Evolutionary conservation across 768 basidiomycete genomes (phyloP).

Genomic region (Ephemerocybe angulata): DNA sequence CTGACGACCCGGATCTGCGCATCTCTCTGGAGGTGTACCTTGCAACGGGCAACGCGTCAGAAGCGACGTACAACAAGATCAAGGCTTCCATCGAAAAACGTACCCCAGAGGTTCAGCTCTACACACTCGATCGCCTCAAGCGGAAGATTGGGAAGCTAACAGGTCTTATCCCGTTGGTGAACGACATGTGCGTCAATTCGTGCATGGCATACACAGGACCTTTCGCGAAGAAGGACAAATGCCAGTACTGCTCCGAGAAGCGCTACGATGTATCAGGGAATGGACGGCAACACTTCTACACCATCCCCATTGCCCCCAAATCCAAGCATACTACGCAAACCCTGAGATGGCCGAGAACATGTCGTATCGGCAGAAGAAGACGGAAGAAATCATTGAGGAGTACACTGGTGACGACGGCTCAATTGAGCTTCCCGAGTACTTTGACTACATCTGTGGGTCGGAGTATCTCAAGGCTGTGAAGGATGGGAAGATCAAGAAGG

Average conservation of each 20-base stretch:
- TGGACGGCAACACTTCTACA: slow-evolving; percentile 27
- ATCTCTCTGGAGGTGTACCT: slow-evolving; percentile 12
- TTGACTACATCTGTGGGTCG: slow-evolving; percentile 25
- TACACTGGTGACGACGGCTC: slow-evolving; percentile 1
- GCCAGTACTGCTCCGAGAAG: slow-evolving; percentile 21
- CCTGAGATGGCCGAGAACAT: slow-evolving; percentile 24
- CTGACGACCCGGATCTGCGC: slow-evolving; percentile 8
- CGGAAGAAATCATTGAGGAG: slow-evolving; percentile 17
- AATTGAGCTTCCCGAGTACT: neutral
- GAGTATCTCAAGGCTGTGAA: slow-evolving; percentile 21
- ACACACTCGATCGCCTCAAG: slow-evolving; percentile 27
- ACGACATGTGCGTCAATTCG: slow-evolving; percentile 41
- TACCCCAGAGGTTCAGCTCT: slow-evolving; percentile 11
- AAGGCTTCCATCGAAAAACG: neutral
- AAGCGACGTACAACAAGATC: neutral
- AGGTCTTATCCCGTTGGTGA: slow-evolving; percentile 29
- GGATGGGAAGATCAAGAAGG: slow-evolving; percentile 19
- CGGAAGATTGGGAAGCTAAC: slow-evolving; percentile 22
- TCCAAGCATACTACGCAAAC: slow-evolving; percentile 33
- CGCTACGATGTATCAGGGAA: slow-evolving; percentile 15
- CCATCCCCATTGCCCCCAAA: slow-evolving; percentile 38
- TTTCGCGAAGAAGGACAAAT: slow-evolving; percentile 17
- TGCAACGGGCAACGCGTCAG: slow-evolving; percentile 1
- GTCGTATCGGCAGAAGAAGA: slow-evolving; percentile 21
- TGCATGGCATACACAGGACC: slow-evolving; percentile 30